Evolutionary conservation across 1,284 basidiomycete species (phyloP), one percentile per base, ranked within the genome.

Genomic region (Puccinia polysora): DNA sequence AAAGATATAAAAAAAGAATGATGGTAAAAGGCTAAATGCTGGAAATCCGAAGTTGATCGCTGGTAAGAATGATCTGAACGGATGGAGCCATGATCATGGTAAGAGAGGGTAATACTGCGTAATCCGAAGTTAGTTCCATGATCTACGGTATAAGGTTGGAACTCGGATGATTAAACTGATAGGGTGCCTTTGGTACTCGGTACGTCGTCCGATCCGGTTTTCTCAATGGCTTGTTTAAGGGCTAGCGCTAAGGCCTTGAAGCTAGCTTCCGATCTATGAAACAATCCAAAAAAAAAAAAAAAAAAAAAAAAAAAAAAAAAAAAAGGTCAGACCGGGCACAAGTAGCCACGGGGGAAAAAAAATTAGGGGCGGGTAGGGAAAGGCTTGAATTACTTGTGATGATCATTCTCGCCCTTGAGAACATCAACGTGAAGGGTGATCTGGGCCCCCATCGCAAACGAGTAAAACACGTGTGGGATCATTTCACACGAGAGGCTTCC

Each of bases 241-340:
- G 96, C 96, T 20, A 99, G 83, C 0, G 95, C 96, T 30, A 97
- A 82, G 0, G 95, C 95, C 82, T 98, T 99, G 86, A 99, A 98
- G 5, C 94, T 91, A 4, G 93, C 91, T 81, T 99, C 96, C 38
- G 93, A 86, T 74, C 95, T 93, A 77, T 8, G 67, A n/a, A 4
- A 45, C 4, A 5, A 20, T 15, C 56, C 18, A 12, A 40, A 50
- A 50, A 2, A 32, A 40, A 34, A 6, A 56, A 56, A 58, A 7
- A n/a, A 8, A 5, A 32, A 20, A 20, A 23, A 20, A 45, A 38
- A 36, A 15, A 10, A 15, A 38, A 18, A 12, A 38, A 28, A 53
- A 20, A 32, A 20, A n/a, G 30, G 52, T 38, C 6, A n/a, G 12
- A 55, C 7, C 7, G 18, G 15, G 20, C 2, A 1, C 18, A 34